A percentile compares a stretch with the other conserved stretches of the same genome.
Evolutionary conservation across 2,329 filamentous ascomycete species (phyloP).

Genomic region (Cladosporium cucumerinum): DNA sequence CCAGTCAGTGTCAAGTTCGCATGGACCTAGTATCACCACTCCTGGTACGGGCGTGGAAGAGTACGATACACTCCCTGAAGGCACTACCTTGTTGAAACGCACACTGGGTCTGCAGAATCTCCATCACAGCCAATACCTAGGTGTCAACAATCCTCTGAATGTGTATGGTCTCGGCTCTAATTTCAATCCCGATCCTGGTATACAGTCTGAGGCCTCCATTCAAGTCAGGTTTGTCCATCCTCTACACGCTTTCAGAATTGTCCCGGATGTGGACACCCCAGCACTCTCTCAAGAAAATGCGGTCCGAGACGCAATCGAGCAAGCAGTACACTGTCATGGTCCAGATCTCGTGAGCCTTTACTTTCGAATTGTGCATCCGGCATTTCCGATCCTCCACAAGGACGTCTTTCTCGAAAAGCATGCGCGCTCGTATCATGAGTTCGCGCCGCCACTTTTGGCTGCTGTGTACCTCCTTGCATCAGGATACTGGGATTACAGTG

Average conservation of each 20-base stretch:
- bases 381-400: constrained; percentile 59
- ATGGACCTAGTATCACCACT: not conserved
- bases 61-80: constrained; percentile 4
- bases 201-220: not conserved
- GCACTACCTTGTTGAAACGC: not conserved
- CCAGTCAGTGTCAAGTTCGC: not conserved
- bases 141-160: constrained; percentile 6
- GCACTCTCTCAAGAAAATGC: constrained; percentile 25
- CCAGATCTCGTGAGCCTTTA: constrained; percentile 69
- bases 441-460: constrained; percentile 57
- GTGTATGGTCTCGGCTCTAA: not conserved
- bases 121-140: constrained; percentile 4
- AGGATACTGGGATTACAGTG: constrained; percentile 60
- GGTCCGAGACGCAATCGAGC: constrained; percentile 69
- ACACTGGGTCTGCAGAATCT: not conserved
- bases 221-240: constrained; percentile 68
- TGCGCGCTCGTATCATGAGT: constrained; percentile 54
- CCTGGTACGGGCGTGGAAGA: constrained; percentile 1
- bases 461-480: constrained; percentile 62
- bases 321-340: constrained; percentile 67
- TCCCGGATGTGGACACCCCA: constrained; percentile 47
- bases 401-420: constrained; percentile 62
- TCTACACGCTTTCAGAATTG: constrained; percentile 70
- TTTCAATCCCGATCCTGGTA: not conserved
- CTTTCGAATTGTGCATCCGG: constrained; percentile 62